Base-by-base conservation (phyloP, 768 basidiomycete genomes). In the Pisolithus marmoratus region DNA sequence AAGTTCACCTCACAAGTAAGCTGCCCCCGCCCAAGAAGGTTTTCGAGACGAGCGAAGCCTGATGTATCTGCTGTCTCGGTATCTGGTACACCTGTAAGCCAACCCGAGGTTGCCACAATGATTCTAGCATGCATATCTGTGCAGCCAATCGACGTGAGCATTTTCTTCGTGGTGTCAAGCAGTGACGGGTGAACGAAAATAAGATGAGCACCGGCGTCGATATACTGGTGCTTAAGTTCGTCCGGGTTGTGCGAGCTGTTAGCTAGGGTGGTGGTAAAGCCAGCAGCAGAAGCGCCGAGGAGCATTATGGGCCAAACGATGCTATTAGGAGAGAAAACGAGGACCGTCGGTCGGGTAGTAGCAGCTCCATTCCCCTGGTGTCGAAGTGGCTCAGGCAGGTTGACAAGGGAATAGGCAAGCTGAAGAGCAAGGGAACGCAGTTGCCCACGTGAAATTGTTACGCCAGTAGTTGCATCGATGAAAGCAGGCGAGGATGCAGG, bases 141-240 rank as follows among this genome's bases (percentile, higher is more conserved):
- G 3, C 83, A 63, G 3, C 78, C 83, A 12, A 78, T 58, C 6
- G 73, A 63, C 31, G 70, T 69, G 47, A 92, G 75, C 65, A 85
- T 84, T 27, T 78, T 72, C 17, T 77, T 70, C 12, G 81, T 80
- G 17, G 76, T 70, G 0, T 72, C 62, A 1, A 89, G 55, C 4
- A 86, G 72, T 0, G 78, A 72, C n/a, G 88, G 87, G 52, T 80
- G 80, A 12, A 79, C 74, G 51, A 91, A 80, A 22, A 92, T 64
- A 22, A 85, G 57, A 45, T 74, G 73, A 0, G 92, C 85, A 3
- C 76, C 68, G 48, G 83, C 84, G 60, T 94, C 83, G 11, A 56
- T 67, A 52, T 87, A 84, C 63, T 94, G 92, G 65, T 82, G 82
- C 1, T 72, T 74, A 0, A 94, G 76, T 61, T 94, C 92, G 8